These are phyloP conservation scores for Suillus cothurnatus DNA, from an alignment of 768 basidiomycete species.

Conservation along the genomic window DNA sequence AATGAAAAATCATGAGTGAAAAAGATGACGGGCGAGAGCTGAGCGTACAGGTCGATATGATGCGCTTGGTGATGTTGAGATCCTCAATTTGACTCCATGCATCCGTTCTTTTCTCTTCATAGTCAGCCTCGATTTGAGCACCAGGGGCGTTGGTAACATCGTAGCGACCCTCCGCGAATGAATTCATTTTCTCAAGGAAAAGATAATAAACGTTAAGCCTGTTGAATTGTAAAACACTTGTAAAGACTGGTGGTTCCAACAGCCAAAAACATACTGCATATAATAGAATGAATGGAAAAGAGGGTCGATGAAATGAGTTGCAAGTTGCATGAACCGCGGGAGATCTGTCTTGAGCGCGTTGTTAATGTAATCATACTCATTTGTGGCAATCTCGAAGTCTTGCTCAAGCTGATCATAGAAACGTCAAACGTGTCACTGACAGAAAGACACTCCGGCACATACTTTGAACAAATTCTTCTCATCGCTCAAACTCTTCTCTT, in stretches of 20 bases:
- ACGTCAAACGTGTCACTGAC: not conserved
- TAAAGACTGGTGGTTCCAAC: slow-evolving; percentile 1
- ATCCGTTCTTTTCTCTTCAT: slow-evolving; percentile 83
- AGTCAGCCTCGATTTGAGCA: slow-evolving; percentile 73
- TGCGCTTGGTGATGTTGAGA: slow-evolving; percentile 79
- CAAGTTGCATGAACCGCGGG: slow-evolving; percentile 87
- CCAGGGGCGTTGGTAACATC: slow-evolving; percentile 65
- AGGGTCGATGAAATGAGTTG: slow-evolving; percentile 91
- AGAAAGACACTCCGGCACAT: slow-evolving; percentile 18
- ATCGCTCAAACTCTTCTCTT: slow-evolving; percentile 93
- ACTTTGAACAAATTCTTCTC: slow-evolving; percentile 98
- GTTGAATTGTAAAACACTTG: slow-evolving; percentile 8
- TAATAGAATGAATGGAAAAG: slow-evolving; percentile 99
- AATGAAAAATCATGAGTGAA: slow-evolving; percentile 14
- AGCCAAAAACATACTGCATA: slow-evolving; percentile 80
- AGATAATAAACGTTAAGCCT: slow-evolving; percentile 95
- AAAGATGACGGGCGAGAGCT: not conserved
- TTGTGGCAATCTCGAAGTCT: slow-evolving; percentile 91
- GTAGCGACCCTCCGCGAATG: slow-evolving; percentile 81
- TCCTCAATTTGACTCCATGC: slow-evolving; percentile 78
- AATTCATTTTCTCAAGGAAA: slow-evolving; percentile 90
- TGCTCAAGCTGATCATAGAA: slow-evolving; percentile 72
- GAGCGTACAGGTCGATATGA: slow-evolving; percentile 79
- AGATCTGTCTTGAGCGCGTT: slow-evolving; percentile 88
- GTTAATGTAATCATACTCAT: slow-evolving; percentile 94